phyloP scores from a whole-genome alignment of 306 rosid genomes.

The Malus sylvestris region DNA sequence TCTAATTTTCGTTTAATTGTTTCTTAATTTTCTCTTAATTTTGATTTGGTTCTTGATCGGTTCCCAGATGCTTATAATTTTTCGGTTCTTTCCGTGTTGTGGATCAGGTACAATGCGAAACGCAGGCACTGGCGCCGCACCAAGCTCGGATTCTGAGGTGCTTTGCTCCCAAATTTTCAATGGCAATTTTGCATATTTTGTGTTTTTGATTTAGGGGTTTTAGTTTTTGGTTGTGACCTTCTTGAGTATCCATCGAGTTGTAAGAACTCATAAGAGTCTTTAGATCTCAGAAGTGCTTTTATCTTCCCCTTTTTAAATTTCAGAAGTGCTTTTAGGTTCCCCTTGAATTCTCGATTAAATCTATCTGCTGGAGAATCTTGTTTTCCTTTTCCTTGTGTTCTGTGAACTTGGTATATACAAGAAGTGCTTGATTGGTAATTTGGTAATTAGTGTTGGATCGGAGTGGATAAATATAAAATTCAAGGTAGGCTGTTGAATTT shows the following conservation, averaged over 20 bases:
- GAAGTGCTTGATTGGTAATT: too few relatives aligned
- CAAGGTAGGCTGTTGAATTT: too few relatives aligned
- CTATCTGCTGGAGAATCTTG: too few relatives aligned
- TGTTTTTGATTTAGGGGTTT: background rate
- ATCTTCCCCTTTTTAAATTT: too few relatives aligned
- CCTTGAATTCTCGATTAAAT: background rate
- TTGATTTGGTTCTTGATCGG: background rate
- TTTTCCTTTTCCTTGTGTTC: too few relatives aligned
- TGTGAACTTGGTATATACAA: too few relatives aligned
- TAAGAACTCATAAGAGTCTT: background rate
- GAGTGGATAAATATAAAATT: too few relatives aligned
- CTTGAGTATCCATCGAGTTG: background rate
- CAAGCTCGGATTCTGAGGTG: slow-evolving; percentile 47
- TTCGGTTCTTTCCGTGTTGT: background rate
- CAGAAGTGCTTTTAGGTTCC: too few relatives aligned
- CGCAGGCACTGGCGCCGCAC: slow-evolving; percentile 66
- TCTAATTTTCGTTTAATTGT: background rate
- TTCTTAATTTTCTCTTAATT: too few relatives aligned
- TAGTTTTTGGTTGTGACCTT: background rate
- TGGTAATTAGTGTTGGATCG: too few relatives aligned
- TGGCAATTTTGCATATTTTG: background rate
- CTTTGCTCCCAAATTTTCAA: background rate
- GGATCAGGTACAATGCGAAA: slow-evolving; percentile 47
- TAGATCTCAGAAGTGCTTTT: background rate
- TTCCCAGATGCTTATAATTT: background rate